Percentiles rank a stretch among this genome's conserved stretches.
Conservation (phyloP, 169 alveolate species). For the Plasmodium knowlesi region DNA sequence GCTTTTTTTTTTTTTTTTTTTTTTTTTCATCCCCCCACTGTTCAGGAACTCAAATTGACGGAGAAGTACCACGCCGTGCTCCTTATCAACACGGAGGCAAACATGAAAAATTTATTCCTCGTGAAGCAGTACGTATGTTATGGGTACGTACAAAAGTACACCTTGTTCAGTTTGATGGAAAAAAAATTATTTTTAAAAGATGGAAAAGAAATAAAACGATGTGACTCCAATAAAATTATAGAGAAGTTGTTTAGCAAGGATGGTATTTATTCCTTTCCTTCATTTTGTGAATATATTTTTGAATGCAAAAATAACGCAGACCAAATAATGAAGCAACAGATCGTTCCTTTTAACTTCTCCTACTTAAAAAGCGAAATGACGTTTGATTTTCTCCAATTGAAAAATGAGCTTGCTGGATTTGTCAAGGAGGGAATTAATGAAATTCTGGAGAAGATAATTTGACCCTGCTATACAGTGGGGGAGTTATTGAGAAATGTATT, state of each 20-base stretch:
- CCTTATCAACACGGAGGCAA: slow-evolving; percentile 12
- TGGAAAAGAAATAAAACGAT: slow-evolving; percentile 39
- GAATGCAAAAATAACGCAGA: slow-evolving; percentile 61
- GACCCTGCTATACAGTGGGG: background rate
- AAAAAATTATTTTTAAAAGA: slow-evolving; percentile 52
- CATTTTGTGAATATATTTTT: slow-evolving; percentile 57
- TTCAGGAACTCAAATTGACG: slow-evolving; percentile 12
- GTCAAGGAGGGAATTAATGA: slow-evolving; percentile 44
- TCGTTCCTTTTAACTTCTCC: slow-evolving; percentile 63
- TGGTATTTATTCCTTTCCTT: slow-evolving; percentile 22
- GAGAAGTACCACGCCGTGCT: slow-evolving; percentile 19
- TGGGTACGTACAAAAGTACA: slow-evolving; percentile 65
- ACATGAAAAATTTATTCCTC: slow-evolving; percentile 36
- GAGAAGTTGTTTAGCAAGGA: slow-evolving; percentile 24
- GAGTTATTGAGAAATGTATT: background rate
- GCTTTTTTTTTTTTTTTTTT: background rate
- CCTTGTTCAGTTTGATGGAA: slow-evolving; percentile 38
- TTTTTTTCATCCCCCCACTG: background rate
- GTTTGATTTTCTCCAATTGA: slow-evolving; percentile 43
- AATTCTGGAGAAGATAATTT: slow-evolving; percentile 55
- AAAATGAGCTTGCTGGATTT: slow-evolving; percentile 30
- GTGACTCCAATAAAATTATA: slow-evolving; percentile 25
- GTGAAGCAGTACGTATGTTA: slow-evolving; percentile 47
- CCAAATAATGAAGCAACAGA: slow-evolving; percentile 9
- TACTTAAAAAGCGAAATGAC: slow-evolving; percentile 13